phyloP scores from a whole-genome alignment of 495 filamentous ascomycete species.

The Platismatia glauca region DNA sequence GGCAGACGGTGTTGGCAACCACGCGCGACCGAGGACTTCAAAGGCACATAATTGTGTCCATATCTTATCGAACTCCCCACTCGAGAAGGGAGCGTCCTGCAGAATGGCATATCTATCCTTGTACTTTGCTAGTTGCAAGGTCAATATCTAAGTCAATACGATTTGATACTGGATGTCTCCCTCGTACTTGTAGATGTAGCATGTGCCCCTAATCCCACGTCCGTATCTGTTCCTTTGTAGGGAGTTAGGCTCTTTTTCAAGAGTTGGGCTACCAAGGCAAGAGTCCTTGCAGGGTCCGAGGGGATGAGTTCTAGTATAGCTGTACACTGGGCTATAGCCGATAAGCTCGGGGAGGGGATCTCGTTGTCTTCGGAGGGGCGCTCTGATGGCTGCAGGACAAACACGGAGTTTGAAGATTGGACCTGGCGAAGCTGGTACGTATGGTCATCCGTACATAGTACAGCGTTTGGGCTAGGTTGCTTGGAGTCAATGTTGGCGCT shows the following conservation, averaged over 20 bases:
- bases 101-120: conserved; percentile 28
- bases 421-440: conserved; percentile 82
- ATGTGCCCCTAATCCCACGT: conserved; percentile 18
- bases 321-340: conserved; percentile 58
- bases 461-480: conserved; percentile 40
- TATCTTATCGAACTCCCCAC: conserved; percentile 35
- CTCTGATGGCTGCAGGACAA: conserved; percentile 52
- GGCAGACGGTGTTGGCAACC: conserved; percentile 36
- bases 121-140: background rate
- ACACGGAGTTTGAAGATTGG: conserved; percentile 81
- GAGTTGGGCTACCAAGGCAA: conserved; percentile 25
- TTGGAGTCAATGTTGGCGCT: conserved; percentile 14
- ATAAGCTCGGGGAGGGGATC: conserved; percentile 38
- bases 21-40: conserved; percentile 29
- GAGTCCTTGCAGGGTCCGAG: conserved; percentile 25
- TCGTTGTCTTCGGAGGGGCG: conserved; percentile 20
- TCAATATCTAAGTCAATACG: background rate
- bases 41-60: conserved; percentile 46
- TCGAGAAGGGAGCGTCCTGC: conserved; percentile 39
- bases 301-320: conserved; percentile 61
- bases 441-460: conserved; percentile 59
- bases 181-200: conserved; percentile 12
- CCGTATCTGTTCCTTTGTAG: conserved; percentile 25
- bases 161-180: background rate
- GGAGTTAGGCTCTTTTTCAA: conserved; percentile 31